A percentile compares a stretch with the other conserved stretches of the same genome.
These are phyloP conservation scores for Plasmodium sp. DNA, from an alignment of 169 alveolate species.

Conservation along the genomic window DNA sequence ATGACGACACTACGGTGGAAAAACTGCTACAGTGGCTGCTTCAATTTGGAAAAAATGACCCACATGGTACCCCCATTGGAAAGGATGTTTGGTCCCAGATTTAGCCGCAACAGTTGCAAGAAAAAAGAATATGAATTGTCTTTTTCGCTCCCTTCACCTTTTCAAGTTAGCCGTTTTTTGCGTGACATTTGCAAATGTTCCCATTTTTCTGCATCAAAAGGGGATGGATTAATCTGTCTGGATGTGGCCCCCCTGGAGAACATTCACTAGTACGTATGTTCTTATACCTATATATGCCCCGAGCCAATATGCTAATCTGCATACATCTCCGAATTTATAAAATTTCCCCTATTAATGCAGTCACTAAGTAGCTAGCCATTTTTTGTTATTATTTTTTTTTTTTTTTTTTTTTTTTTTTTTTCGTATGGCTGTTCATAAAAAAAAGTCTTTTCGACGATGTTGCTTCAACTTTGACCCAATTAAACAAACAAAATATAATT, in stretches of 20 bases:
- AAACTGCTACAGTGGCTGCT: neutral
- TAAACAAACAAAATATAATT: neutral
- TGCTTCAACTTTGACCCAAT: neutral
- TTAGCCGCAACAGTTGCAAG: neutral
- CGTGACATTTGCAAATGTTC: neutral
- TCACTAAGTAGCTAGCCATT: neutral
- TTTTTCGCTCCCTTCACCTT: neutral
- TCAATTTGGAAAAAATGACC: neutral
- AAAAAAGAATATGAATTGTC: neutral
- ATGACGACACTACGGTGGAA: neutral
- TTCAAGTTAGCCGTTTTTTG: neutral
- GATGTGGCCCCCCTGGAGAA: neutral
- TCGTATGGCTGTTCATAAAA: constrained; percentile 10
- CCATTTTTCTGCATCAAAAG: neutral
- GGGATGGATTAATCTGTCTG: neutral
- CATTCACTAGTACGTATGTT: neutral
- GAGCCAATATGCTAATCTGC: neutral
- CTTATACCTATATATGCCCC: neutral
- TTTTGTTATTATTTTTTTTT: neutral
- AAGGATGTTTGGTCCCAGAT: neutral
- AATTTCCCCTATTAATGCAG: constrained; percentile 1
- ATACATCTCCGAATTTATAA: neutral
- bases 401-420: neutral
- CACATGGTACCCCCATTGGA: neutral
- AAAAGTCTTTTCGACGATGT: neutral